Base-by-base conservation (phyloP, 495 filamentous ascomycete species). In the Podospora sp. region DNA sequence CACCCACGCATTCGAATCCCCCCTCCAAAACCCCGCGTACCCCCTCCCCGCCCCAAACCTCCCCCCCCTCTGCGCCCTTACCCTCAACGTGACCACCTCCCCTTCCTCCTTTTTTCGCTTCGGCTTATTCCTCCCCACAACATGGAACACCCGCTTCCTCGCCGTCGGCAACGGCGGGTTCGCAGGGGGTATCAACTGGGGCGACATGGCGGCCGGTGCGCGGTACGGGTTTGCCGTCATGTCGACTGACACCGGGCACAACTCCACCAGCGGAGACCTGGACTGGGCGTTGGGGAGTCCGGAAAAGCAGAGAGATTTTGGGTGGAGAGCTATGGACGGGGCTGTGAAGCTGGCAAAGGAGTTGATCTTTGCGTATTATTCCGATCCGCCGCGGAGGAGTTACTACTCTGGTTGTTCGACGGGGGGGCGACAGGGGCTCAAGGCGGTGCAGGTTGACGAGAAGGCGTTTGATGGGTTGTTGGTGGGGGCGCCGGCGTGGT, bases 381-480 rank as follows among this genome's bases (percentile, higher is more conserved):
- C 66, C 8, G 81, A 81, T 55, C 53, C 55, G 9, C 66, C 84
- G 27, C 70, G 63, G 1, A 40, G 70, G 63, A 77, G 75, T 18
- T 89, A 88, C 73, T 88, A 85, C 69, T 59, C 74, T 8, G 85
- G 85, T 49, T 87, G 84, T 72, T 87, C 85, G 0, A 84, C 81
- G 0, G 86, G 86, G n/a, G 86, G 86, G 0, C 75, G 83, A 0
- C 84, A 87, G 69, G 85, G 85, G 16, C 64, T 86, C 3, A 84
- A 83, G 46, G 75, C 81, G 33, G 76, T 82, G 0, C 77, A 86
- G 70, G 57, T 75, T 16, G 82, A 72, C 52, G 79, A 84, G 0
- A 76, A 81, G 0, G 80, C 81, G 60, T 86, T 90, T 63, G 88
- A 92, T 72, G 90, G 90, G n/a, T 83, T 90, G 12, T 74, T 91